Evolutionary conservation across 352 stramenopile species (phyloP), one percentile per base, ranked within the genome.

Genomic region (Globisporangium spiculum): DNA sequence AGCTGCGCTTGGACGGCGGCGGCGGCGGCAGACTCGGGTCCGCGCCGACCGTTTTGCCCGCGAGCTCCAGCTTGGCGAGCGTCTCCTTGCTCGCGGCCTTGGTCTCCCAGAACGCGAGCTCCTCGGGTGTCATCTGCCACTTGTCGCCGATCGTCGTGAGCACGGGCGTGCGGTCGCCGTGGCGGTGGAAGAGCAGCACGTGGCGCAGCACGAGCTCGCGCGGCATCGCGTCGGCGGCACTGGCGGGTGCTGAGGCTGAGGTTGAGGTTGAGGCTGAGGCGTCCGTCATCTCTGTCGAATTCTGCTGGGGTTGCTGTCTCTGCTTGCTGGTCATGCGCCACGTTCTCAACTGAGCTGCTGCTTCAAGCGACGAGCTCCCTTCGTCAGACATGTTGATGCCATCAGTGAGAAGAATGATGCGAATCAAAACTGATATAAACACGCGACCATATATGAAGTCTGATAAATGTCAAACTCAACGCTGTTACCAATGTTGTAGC

Each of bases 121-220:
- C 86, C 34, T 85, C 75, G 1, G 70, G 63, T 34, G 80, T 88
- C 69, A 83, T 81, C 36, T 69, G 54, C 67, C 84, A 79, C 57
- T 88, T 86, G 16, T 72, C 67, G 34, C 83, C 80, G 50, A 91
- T 80, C 27, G 75, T 67, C 30, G 81, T 83, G 44, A 93, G 75
- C 62, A 96, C 80, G 5, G 88, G 88, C 61, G 86, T 82, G 55
- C 88, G 84, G 69, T 96, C 88, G 60, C 88, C 88, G 61, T 94
- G 88, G 63, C 88, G 88, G 63, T 94, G 86, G 70, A 93, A 90
- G 34, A 93, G 72, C 60, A 96, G 72, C 66, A 91, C 88, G 68
- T 96, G 86, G 48, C 75, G 77, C 65, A 94, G 69, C 59, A 73
- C 64, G 36, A 94, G 73, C 53, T 80, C 71, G 67, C 64, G 65